Base-by-base conservation (phyloP, 2,329 filamentous ascomycete species). In the Phialocephala sp. region DNA sequence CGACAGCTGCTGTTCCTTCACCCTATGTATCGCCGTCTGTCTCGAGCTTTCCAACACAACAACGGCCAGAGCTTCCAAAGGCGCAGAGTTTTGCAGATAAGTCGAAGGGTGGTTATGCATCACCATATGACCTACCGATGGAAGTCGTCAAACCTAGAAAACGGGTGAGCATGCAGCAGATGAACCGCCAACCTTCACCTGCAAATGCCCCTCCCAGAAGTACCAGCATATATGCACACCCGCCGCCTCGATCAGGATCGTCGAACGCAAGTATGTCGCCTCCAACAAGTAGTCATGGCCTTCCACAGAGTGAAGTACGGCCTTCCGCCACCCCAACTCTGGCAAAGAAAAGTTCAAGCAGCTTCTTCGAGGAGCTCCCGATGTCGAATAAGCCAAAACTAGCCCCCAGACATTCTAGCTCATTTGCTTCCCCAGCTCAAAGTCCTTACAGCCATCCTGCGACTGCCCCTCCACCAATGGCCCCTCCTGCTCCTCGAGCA, bases 101-200 rank as follows among this genome's bases (percentile, higher is more conserved):
- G 77, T 82, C 92, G 2, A 98, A 97, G 79, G 92, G 92, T 63
- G 94, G 94, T 8, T 99, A 99, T 76, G 86, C 90, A 58, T 98
- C 94, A 22, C 95, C 95, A 0, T 99, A 97, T 73, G 96, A 99
- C 79, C 83, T 99, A 22, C 95, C 95, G 4, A 92, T 95, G 79
- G 94, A 97, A 62, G 85, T 99, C 36, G 86, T 91, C 35, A 91
- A 90, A 71, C 88, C 83, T 32, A 90, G 73, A 83, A 89, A 91
- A 81, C 83, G 89, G 60, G 77, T 82, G 6, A 88, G 85, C 73
- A 82, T 85, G 72, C 86, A 87, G 52, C 69, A 74, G 61, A 70
- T 75, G 67, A 71, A 68, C 54, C 66, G 67, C 56, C 57, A 62
- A 20, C 55, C 39, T 64, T 66, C 43, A 68, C 66, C 60, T 72